Percentiles rank a stretch among this genome's conserved stretches.
phyloP scores from a whole-genome alignment of 2,329 filamentous ascomycete species.

The Pseudocercospora macadamiae region DNA sequence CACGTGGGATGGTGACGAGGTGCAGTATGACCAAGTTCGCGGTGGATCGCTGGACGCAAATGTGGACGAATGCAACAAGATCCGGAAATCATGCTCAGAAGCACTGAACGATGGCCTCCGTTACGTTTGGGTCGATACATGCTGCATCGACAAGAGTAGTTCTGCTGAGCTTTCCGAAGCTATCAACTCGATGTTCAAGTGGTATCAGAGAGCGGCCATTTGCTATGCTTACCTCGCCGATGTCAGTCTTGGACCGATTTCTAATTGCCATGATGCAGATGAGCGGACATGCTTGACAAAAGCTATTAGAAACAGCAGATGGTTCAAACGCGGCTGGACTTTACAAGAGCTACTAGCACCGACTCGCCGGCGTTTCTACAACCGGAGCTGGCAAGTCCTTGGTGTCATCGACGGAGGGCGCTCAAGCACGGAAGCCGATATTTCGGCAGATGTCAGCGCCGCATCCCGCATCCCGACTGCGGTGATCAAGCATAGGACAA shows the following conservation, averaged over 20 bases:
- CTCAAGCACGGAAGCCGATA: too few species aligned
- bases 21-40: conserved; percentile 14
- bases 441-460: background rate
- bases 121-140: conserved; percentile 28
- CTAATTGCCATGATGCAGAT: background rate
- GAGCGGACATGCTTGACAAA: background rate
- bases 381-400: too few species aligned
- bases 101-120: conserved; percentile 18
- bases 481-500: too few species aligned
- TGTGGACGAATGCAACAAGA: conserved; percentile 14
- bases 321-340: too few species aligned
- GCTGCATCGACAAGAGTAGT: conserved; percentile 27
- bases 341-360: too few species aligned
- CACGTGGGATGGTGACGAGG: conserved; percentile 6
- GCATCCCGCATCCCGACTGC: background rate
- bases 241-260: too few species aligned
- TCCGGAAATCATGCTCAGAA: conserved; percentile 18
- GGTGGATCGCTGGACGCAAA: too few species aligned
- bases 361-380: too few species aligned
- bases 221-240: conserved; percentile 25
- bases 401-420: too few species aligned
- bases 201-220: conserved; percentile 17
- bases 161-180: conserved; percentile 23
- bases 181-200: conserved; percentile 21
- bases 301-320: background rate